A percentile compares a stretch with the other conserved stretches of the same genome.
These are phyloP conservation scores for Eremothecium cymbalariae DNA, from an alignment of 1,139 yeast species.

Conservation along the genomic window DNA sequence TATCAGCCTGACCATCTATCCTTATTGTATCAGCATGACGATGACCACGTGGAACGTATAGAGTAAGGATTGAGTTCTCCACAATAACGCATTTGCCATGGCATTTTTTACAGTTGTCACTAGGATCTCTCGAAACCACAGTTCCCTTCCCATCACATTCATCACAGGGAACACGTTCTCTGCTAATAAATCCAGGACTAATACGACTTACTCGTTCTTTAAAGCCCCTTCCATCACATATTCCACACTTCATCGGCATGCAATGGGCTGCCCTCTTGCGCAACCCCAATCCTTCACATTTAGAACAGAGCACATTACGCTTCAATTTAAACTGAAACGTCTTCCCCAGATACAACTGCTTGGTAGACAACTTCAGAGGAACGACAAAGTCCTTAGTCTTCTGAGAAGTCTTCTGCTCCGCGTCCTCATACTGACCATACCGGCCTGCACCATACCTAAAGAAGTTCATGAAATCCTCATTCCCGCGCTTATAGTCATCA, in stretches of 20 bases:
- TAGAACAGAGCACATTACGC: constrained; percentile 61
- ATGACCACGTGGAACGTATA: constrained; percentile 69
- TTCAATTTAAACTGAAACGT: constrained; percentile 66
- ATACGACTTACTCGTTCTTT: constrained; percentile 54
- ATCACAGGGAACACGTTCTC: constrained; percentile 54
- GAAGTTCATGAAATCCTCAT: constrained; percentile 67
- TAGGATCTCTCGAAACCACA: constrained; percentile 41
- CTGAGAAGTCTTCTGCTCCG: constrained; percentile 9
- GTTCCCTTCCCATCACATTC: constrained; percentile 70
- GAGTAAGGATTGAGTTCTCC: constrained; percentile 69
- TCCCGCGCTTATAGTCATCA: constrained; percentile 37
- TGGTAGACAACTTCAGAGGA: constrained; percentile 38
- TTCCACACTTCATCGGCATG: constrained; percentile 54
- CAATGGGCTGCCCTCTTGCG: constrained; percentile 22
- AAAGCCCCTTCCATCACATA: constrained; percentile 69
- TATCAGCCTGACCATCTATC: constrained; percentile 67
- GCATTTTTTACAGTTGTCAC: constrained; percentile 75
- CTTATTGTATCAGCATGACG: constrained; percentile 52
- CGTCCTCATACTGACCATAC: constrained; percentile 15
- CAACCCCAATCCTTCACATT: constrained; percentile 67
- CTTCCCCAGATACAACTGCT: constrained; percentile 77
- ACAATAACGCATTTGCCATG: constrained; percentile 54
- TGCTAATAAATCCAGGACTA: constrained; percentile 71
- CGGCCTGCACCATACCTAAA: constrained; percentile 34
- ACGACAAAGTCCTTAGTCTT: constrained; percentile 64